Evolutionary conservation across 208 protist species (phyloP).

Genomic region (Crithidia fasciculata): DNA sequence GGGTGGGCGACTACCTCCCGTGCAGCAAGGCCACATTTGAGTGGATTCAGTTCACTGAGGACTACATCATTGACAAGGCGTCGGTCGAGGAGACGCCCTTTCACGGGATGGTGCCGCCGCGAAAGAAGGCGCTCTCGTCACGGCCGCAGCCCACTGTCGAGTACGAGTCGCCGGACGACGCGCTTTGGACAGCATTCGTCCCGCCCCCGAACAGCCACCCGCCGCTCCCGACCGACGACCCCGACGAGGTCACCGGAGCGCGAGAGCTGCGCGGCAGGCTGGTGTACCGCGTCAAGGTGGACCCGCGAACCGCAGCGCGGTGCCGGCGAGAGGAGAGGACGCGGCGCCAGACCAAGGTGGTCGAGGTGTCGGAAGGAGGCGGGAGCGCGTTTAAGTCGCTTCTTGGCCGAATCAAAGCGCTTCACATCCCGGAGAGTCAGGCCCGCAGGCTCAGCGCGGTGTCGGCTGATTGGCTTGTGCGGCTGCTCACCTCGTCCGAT

Average conservation of each 20-base stretch:
- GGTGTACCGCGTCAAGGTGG: conserved; percentile 66
- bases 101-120: conserved; percentile 37
- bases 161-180: conserved; percentile 37
- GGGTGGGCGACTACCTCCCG: conserved; percentile 76
- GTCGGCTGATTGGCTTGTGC: conserved; percentile 67
- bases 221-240: conserved; percentile 29
- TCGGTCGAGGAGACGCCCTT: conserved; percentile 67
- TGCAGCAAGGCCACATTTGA: conserved; percentile 52
- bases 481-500: conserved; percentile 52
- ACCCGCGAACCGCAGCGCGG: conserved; percentile 56
- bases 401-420: conserved; percentile 40
- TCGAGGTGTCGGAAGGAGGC: conserved; percentile 21
- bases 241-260: conserved; percentile 69
- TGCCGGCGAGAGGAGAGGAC: conserved; percentile 51
- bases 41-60: conserved; percentile 63
- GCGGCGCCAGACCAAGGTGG: conserved; percentile 32
- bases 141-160: conserved; percentile 7
- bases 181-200: conserved; percentile 35
- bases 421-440: conserved; percentile 51
- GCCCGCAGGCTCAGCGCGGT: conserved; percentile 42
- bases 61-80: conserved; percentile 50
- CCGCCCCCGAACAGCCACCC: conserved; percentile 26
- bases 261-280: conserved; percentile 64
- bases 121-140: conserved; percentile 27
- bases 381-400: conserved; percentile 48